Conservation (phyloP, 305 asterid species). For the Fraxinus platypoda region DNA sequence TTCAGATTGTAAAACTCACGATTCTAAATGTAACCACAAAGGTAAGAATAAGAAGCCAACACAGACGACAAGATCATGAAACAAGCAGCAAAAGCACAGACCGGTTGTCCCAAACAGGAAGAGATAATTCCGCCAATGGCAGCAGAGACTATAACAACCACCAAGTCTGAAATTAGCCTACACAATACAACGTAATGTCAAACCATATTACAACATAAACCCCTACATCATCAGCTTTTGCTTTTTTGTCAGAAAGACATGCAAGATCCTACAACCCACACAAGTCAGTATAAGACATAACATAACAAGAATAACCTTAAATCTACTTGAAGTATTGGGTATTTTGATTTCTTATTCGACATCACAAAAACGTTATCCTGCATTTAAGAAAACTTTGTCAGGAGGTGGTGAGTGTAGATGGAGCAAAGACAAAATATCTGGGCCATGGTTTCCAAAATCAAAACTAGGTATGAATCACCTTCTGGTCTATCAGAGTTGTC, state of each 20-base stretch:
- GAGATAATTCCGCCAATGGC: slow-evolving; percentile 91
- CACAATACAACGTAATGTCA: slow-evolving; percentile 27
- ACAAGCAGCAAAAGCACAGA: slow-evolving; percentile 40
- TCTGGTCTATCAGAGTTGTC: slow-evolving; percentile 73
- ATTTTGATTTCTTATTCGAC: slow-evolving; percentile 92
- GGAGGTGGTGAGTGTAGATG: slow-evolving; percentile 18
- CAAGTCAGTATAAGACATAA: neutral
- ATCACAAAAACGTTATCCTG: slow-evolving; percentile 92
- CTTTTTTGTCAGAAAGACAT: neutral
- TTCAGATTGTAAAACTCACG: neutral
- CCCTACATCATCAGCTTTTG: slow-evolving; percentile 6
- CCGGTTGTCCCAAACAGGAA: slow-evolving; percentile 98
- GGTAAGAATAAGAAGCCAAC: slow-evolving; percentile 6
- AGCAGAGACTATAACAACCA: slow-evolving; percentile 95
- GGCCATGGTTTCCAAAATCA: neutral
- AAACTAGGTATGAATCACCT: slow-evolving; percentile 37
- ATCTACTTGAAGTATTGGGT: slow-evolving; percentile 97
- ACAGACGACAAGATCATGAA: slow-evolving; percentile 21
- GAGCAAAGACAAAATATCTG: slow-evolving; percentile 11
- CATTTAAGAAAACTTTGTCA: slow-evolving; percentile 23
- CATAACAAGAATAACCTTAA: slow-evolving; percentile 50
- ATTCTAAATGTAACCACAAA: slow-evolving; percentile 23
- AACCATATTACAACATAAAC: neutral
- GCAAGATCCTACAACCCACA: neutral
- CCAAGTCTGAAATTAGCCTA: slow-evolving; percentile 97